These are phyloP conservation scores for Agrocybe praecox DNA, from an alignment of 768 basidiomycete genomes.

Conservation along the genomic window DNA sequence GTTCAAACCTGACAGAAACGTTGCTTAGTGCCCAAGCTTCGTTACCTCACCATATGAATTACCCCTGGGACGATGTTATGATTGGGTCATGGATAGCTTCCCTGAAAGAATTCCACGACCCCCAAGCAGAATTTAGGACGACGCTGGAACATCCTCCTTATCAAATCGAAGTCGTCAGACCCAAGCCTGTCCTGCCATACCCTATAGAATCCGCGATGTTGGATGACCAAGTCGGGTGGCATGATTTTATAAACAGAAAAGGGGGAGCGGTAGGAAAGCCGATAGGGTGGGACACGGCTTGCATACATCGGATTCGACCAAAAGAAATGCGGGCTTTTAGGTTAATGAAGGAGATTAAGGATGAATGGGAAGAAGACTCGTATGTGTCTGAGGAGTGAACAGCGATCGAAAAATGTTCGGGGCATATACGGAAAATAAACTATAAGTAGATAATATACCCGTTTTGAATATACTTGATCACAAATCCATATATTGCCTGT, in stretches of 20 bases:
- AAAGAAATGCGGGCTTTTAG: background rate
- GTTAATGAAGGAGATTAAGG: slow-evolving; percentile 1
- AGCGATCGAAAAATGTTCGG: background rate
- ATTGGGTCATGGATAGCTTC: background rate
- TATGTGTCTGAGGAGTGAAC: background rate
- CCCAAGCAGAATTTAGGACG: background rate
- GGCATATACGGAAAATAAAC: too few species aligned
- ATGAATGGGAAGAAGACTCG: background rate
- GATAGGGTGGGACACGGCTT: slow-evolving; percentile 6
- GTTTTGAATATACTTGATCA: too few species aligned
- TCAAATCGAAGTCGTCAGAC: background rate
- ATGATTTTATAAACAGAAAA: background rate
- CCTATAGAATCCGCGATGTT: background rate
- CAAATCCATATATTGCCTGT: too few species aligned
- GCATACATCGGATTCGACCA: background rate
- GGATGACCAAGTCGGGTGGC: slow-evolving; percentile 2
- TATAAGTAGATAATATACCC: too few species aligned
- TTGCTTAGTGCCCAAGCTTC: background rate
- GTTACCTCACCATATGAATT: slow-evolving; percentile 1
- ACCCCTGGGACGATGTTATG: slow-evolving; percentile 6
- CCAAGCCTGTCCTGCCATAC: background rate
- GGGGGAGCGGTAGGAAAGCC: background rate
- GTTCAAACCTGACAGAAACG: slow-evolving; percentile 1
- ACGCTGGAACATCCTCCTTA: background rate
- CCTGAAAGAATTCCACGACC: background rate